A percentile compares a stretch with the other conserved stretches of the same genome.
These are phyloP conservation scores for Pseudogymnoascus verrucosus DNA, from an alignment of 2,329 filamentous ascomycete genomes.

Conservation along the genomic window DNA sequence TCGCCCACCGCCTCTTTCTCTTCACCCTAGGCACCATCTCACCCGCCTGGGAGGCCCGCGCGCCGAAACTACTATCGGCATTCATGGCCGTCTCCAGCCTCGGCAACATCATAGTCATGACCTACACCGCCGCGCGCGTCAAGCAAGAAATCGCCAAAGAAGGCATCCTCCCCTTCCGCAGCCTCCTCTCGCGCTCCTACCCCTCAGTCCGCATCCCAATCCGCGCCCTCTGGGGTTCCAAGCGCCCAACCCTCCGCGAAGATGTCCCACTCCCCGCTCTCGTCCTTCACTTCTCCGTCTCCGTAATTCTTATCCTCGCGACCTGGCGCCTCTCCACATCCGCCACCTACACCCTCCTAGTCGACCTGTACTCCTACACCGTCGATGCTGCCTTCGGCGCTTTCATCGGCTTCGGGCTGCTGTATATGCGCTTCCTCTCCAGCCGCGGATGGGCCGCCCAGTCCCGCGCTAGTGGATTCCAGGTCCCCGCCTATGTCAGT, in stretches of 20 bases:
- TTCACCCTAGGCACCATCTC: slow-evolving; percentile 27
- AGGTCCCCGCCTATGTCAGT: not conserved
- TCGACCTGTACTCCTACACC: slow-evolving; percentile 33
- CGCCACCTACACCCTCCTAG: slow-evolving; percentile 27
- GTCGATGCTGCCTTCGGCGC: slow-evolving; percentile 29
- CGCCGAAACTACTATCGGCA: slow-evolving; percentile 35
- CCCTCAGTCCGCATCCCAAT: not conserved
- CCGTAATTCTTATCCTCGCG: slow-evolving; percentile 13
- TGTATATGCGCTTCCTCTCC: slow-evolving; percentile 24
- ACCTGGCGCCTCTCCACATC: slow-evolving; percentile 15
- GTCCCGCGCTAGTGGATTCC: not conserved
- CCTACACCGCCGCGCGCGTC: slow-evolving; percentile 46
- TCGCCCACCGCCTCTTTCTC: slow-evolving; percentile 31
- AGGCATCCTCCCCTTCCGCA: slow-evolving; percentile 43
- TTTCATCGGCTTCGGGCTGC: slow-evolving; percentile 27
- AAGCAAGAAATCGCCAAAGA: slow-evolving; percentile 56
- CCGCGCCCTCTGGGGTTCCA: slow-evolving; percentile 21
- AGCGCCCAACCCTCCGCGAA: slow-evolving; percentile 23
- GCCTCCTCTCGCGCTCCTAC: slow-evolving; percentile 35
- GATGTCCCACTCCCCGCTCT: slow-evolving; percentile 27
- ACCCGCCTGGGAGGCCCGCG: slow-evolving; percentile 15
- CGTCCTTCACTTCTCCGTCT: slow-evolving; percentile 1
- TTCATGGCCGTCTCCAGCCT: slow-evolving; percentile 47
- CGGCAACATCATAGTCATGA: slow-evolving; percentile 50
- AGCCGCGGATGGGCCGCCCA: not conserved